These are phyloP conservation scores for Trypethelium eluteriae DNA, from an alignment of 495 filamentous ascomycete species.

Conservation along the genomic window DNA sequence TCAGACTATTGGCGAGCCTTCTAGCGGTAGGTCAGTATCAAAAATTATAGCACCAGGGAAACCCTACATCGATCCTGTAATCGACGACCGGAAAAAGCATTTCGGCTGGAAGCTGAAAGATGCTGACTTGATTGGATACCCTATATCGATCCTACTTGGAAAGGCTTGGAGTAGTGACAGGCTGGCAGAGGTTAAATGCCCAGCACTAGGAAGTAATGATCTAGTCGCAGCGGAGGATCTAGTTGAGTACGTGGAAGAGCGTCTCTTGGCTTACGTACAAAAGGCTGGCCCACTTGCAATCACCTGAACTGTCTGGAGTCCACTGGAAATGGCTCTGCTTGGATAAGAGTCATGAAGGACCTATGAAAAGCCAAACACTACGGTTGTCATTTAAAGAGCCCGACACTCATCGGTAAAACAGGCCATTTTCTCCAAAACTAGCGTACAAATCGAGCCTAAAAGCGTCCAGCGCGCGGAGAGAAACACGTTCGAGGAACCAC, in stretches of 20 bases:
- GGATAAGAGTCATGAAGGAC: background rate
- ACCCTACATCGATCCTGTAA: conserved; percentile 48
- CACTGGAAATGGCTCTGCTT: background rate
- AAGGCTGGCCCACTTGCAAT: background rate
- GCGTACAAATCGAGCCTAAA: no score
- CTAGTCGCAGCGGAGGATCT: background rate
- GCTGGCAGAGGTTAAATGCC: conserved; percentile 70
- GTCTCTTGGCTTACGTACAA: background rate
- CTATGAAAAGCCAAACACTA: no score
- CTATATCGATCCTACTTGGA: conserved; percentile 70
- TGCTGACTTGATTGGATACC: conserved; percentile 83
- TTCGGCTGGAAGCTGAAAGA: conserved; percentile 81
- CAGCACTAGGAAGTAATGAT: conserved; percentile 42
- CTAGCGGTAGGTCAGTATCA: background rate
- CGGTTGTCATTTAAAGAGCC: no score
- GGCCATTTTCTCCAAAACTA: no score
- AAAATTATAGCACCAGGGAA: no score
- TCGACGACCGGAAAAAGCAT: conserved; percentile 67
- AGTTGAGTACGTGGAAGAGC: background rate
- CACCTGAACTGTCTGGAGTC: background rate
- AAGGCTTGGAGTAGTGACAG: conserved; percentile 58
- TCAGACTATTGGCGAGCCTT: background rate
- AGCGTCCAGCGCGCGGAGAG: no score
- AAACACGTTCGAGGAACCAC: no score
- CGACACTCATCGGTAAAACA: no score